Conservation (phyloP, 2,329 filamentous ascomycete genomes). For the Epichloe brachyelytri region DNA sequence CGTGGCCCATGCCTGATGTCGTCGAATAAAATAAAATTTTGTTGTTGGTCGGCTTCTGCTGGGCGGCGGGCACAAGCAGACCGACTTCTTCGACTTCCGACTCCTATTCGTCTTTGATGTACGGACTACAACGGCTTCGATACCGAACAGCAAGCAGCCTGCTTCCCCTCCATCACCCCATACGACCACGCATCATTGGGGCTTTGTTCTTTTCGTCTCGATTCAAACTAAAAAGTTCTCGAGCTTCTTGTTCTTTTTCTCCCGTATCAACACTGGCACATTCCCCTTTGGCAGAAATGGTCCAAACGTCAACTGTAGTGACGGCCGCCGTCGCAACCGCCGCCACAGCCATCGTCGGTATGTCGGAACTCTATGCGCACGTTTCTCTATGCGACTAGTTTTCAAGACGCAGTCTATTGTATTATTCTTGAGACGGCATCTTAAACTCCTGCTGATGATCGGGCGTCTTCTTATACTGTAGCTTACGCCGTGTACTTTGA, state of each 20-base stretch:
- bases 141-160: not conserved
- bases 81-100: not conserved
- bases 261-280: conserved; percentile 3
- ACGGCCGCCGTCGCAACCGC: conserved; percentile 49
- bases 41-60: conserved; percentile 3
- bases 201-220: not conserved
- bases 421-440: not conserved
- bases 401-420: conserved; percentile 8
- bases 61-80: conserved; percentile 1
- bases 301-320: conserved; percentile 41
- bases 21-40: conserved; percentile 6
- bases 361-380: conserved; percentile 6
- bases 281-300: conserved; percentile 18
- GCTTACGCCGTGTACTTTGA: conserved; percentile 59
- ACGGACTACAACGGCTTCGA: not conserved
- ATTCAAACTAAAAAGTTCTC: not conserved
- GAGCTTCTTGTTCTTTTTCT: not conserved
- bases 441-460: not conserved
- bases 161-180: not conserved
- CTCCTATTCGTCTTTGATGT: not conserved
- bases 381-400: not conserved
- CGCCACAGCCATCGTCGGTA: conserved; percentile 48
- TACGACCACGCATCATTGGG: not conserved
- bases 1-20: conserved; percentile 4
- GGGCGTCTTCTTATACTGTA: conserved; percentile 14